phyloP scores from a whole-genome alignment of 148 eudicot genomes.

The Vaccinium darrowii region DNA sequence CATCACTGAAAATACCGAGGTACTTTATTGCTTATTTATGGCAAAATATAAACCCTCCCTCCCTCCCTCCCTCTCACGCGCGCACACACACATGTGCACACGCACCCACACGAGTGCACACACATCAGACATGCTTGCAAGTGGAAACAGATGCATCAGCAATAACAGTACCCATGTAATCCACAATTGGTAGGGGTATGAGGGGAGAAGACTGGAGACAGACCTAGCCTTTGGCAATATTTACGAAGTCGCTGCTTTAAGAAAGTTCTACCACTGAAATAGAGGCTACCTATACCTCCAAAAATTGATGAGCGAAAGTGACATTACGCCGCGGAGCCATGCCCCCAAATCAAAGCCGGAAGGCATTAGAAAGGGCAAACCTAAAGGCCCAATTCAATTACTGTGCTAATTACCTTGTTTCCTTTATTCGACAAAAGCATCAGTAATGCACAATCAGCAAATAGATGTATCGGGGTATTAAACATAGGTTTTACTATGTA shows the following conservation, averaged over 20 bases:
- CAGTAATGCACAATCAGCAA: too few species aligned
- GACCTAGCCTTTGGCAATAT: not conserved
- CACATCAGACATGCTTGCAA: not conserved
- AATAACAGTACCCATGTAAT: too few species aligned
- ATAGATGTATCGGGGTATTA: not conserved
- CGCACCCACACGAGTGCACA: not conserved
- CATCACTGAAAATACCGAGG: not conserved
- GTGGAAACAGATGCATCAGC: not conserved
- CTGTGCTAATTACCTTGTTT: too few species aligned
- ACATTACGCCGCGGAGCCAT: too few species aligned
- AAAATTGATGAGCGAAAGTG: too few species aligned
- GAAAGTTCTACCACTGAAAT: not conserved
- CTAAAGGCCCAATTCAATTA: too few species aligned
- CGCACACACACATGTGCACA: not conserved
- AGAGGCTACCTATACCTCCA: too few species aligned
- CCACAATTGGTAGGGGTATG: not conserved
- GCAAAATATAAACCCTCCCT: not conserved
- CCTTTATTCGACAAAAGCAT: too few species aligned
- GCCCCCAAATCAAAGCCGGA: not conserved
- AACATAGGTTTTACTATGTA: not conserved
- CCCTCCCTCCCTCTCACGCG: not conserved
- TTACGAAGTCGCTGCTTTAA: not conserved
- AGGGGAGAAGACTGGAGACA: not conserved
- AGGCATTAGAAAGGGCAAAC: not conserved
- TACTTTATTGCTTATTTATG: not conserved